A percentile compares a stretch with the other conserved stretches of the same genome.
phyloP scores from a whole-genome alignment of 1,139 yeast genomes.

The Kazachstania sp. region DNA sequence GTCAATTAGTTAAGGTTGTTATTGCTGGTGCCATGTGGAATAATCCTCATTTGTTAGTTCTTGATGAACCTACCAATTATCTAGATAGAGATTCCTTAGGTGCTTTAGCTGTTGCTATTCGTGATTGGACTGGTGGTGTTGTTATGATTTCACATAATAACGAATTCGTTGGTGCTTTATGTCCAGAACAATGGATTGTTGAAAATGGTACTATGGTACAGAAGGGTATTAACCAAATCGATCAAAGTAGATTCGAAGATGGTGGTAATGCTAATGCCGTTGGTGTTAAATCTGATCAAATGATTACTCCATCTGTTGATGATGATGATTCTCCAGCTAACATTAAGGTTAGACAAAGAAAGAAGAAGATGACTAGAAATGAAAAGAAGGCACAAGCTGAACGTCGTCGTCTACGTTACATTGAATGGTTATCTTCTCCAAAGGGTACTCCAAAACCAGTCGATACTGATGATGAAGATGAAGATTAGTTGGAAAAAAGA shows the following conservation, averaged over 20 bases:
- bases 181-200: constrained; percentile 98
- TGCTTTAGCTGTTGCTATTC: constrained; percentile 92
- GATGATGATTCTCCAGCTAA: constrained; percentile 92
- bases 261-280: constrained; percentile 46
- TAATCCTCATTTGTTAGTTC: constrained; percentile 93
- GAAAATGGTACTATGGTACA: constrained; percentile 85
- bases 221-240: constrained; percentile 71
- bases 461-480: constrained; percentile 89
- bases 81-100: constrained; percentile 96
- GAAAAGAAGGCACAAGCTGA: constrained; percentile 87
- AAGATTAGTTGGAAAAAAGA: constrained; percentile 20
- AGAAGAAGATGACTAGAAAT: constrained; percentile 95
- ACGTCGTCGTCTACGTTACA: constrained; percentile 87
- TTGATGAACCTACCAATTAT: constrained; percentile 98
- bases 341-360: constrained; percentile 82
- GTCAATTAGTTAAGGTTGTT: constrained; percentile 95
- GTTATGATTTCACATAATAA: constrained; percentile 97
- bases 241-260: constrained; percentile 73
- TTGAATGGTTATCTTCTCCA: constrained; percentile 92
- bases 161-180: constrained; percentile 93
- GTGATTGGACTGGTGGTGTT: constrained; percentile 98
- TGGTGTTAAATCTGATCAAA: constrained; percentile 36
- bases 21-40: constrained; percentile 99
- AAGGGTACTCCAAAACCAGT: constrained; percentile 95
- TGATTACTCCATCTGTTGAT: constrained; percentile 36